phyloP scores from a whole-genome alignment of 305 asterid genomes.

The Solanum hybrid region DNA sequence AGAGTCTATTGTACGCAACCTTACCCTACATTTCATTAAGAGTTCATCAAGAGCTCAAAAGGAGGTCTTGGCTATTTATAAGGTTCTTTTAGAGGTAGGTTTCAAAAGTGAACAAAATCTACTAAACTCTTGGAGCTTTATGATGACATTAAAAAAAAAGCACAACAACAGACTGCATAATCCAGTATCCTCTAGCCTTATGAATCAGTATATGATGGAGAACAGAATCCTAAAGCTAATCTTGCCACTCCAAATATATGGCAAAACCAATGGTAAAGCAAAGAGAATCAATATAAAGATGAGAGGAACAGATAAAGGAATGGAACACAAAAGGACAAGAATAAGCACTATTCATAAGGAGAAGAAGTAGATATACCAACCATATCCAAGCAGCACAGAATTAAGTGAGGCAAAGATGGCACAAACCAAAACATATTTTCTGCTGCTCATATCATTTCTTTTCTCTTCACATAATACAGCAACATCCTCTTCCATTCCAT shows the following conservation, averaged over 20 bases:
- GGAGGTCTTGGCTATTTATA: not conserved
- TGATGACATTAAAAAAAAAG: not conserved
- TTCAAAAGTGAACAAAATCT: not conserved
- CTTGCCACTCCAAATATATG: too few species aligned
- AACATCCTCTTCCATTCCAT: constrained; percentile 11
- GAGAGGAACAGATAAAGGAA: not conserved
- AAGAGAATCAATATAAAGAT: not conserved
- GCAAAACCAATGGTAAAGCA: not conserved
- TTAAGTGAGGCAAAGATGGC: constrained; percentile 57
- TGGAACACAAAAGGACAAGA: not conserved
- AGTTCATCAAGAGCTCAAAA: not conserved
- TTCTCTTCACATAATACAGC: constrained; percentile 14
- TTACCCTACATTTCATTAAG: not conserved
- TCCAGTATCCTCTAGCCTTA: not conserved
- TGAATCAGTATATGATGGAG: not conserved
- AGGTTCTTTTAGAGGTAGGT: not conserved
- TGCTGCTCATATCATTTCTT: constrained; percentile 15
- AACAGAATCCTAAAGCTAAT: not conserved
- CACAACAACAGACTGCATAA: too few species aligned
- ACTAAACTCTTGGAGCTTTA: not conserved
- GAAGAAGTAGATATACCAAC: constrained; percentile 17
- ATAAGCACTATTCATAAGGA: not conserved
- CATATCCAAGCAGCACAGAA: constrained; percentile 61
- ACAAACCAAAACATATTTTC: constrained; percentile 39
- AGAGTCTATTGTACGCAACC: not conserved